Conservation (phyloP, 2,329 filamentous ascomycete genomes). For the Tolypocladium amazonense region DNA sequence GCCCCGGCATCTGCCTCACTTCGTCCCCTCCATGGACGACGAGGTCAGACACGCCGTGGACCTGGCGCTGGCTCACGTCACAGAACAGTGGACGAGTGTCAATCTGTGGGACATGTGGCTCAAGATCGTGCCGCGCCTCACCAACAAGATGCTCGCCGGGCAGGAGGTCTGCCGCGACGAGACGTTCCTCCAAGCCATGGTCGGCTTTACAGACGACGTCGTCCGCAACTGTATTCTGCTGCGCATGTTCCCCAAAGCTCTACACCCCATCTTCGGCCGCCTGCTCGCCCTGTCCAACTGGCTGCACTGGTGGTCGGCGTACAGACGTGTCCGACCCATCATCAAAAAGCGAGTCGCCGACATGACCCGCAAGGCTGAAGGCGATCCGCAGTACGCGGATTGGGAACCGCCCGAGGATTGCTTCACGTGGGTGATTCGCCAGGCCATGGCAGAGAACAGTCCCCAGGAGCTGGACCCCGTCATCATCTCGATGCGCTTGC, state of each 20-base stretch:
- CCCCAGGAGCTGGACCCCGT: slow-evolving; percentile 31
- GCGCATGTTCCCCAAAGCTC: slow-evolving; percentile 31
- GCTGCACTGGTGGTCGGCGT: slow-evolving; percentile 34
- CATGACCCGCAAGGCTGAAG: slow-evolving; percentile 28
- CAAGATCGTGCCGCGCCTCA: slow-evolving; percentile 29
- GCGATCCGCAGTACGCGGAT: slow-evolving; percentile 27
- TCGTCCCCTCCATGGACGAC: slow-evolving; percentile 30
- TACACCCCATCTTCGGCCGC: slow-evolving; percentile 38
- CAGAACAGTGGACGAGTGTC: slow-evolving; percentile 23
- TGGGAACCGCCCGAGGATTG: slow-evolving; percentile 43
- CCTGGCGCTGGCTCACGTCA: slow-evolving; percentile 20
- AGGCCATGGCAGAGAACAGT: slow-evolving; percentile 33
- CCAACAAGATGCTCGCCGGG: slow-evolving; percentile 32
- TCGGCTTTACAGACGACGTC: slow-evolving; percentile 38
- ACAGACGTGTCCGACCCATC: slow-evolving; percentile 28
- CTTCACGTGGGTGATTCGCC: slow-evolving; percentile 45
- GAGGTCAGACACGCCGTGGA: slow-evolving; percentile 27
- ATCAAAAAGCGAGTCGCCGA: slow-evolving; percentile 37
- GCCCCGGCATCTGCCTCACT: slow-evolving; percentile 24
- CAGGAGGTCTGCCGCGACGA: slow-evolving; percentile 26
- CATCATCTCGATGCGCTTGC: slow-evolving; percentile 37
- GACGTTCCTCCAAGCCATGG: slow-evolving; percentile 33
- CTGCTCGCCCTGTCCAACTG: slow-evolving; percentile 33
- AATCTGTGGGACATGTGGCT: slow-evolving; percentile 35
- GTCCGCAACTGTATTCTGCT: slow-evolving; percentile 33